Evolutionary conservation across 345 rosid genomes (phyloP).

Genomic region (Hibiscus syriacus): DNA sequence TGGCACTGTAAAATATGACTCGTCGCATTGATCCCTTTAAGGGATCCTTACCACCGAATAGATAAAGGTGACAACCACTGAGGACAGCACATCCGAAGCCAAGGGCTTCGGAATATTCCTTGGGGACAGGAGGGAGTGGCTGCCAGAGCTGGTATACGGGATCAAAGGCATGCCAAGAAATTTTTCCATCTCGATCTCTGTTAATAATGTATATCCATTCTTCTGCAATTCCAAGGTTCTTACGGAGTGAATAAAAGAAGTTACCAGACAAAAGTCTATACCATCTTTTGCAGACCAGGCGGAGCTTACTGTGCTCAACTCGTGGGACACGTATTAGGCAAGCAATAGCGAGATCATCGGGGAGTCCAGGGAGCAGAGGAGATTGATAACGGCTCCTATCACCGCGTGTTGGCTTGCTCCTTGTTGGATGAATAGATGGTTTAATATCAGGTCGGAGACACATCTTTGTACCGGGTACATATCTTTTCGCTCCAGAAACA

Average conservation of each 20-base stretch:
- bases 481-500: constrained; percentile 59
- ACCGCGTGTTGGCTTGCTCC: constrained; percentile 44
- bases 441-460: constrained; percentile 72
- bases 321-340: constrained; percentile 66
- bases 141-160: constrained; percentile 73
- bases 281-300: constrained; percentile 76
- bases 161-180: constrained; percentile 80
- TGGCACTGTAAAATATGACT: constrained; percentile 59
- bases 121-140: constrained; percentile 68
- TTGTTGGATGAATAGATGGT: constrained; percentile 66
- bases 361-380: constrained; percentile 70
- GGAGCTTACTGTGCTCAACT: constrained; percentile 60
- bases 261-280: constrained; percentile 56
- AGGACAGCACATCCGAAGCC: constrained; percentile 79
- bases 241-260: constrained; percentile 61
- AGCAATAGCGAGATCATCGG: constrained; percentile 81
- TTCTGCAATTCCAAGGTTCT: constrained; percentile 58
- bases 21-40: constrained; percentile 69
- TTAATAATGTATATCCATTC: constrained; percentile 73
- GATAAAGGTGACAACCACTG: constrained; percentile 69
- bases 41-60: constrained; percentile 77
- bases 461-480: constrained; percentile 57
- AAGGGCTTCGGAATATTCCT: constrained; percentile 65
- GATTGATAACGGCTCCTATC: constrained; percentile 56
- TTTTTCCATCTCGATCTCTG: constrained; percentile 64